Evolutionary conservation across 202 grass and related monocot species (phyloP).

Genomic region (Sporobolus alterniflorus): DNA sequence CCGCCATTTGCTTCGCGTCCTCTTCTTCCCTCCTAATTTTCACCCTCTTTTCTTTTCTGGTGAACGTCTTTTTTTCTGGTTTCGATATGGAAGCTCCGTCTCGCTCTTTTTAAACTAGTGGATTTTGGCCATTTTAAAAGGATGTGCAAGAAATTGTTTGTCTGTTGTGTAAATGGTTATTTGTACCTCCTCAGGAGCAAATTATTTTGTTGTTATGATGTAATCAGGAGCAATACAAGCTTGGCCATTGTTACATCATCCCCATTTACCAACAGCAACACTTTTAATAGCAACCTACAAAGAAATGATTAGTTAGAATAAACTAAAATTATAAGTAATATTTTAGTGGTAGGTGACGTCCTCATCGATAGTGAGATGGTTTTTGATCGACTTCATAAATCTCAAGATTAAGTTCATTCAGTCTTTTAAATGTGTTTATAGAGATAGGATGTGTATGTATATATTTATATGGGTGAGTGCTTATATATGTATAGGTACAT

Average conservation of each 20-base stretch:
- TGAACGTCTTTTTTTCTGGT: neutral
- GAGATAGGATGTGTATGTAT: too few species aligned
- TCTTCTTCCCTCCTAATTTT: slow-evolving; percentile 29
- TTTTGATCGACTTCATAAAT: too few species aligned
- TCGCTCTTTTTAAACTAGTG: slow-evolving; percentile 1
- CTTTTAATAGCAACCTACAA: slow-evolving; percentile 69
- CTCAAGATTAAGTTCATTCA: too few species aligned
- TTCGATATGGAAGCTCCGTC: neutral
- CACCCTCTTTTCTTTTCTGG: neutral
- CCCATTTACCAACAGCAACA: slow-evolving; percentile 95
- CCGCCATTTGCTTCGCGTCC: slow-evolving; percentile 70
- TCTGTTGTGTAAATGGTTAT: neutral
- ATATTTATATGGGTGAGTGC: too few species aligned
- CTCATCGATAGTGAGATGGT: too few species aligned
- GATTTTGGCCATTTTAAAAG: too few species aligned
- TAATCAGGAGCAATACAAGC: slow-evolving; percentile 97
- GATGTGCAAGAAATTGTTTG: neutral
- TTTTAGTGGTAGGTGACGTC: too few species aligned
- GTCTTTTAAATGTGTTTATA: too few species aligned
- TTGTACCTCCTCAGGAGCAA: slow-evolving; percentile 76
- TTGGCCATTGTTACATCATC: slow-evolving; percentile 93
- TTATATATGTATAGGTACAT: too few species aligned
- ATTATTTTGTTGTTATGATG: slow-evolving; percentile 85
- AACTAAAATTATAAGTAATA: too few species aligned
- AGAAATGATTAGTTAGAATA: neutral